phyloP scores from a whole-genome alignment of 1,284 basidiomycete species.

The Ustilago loliicola region DNA sequence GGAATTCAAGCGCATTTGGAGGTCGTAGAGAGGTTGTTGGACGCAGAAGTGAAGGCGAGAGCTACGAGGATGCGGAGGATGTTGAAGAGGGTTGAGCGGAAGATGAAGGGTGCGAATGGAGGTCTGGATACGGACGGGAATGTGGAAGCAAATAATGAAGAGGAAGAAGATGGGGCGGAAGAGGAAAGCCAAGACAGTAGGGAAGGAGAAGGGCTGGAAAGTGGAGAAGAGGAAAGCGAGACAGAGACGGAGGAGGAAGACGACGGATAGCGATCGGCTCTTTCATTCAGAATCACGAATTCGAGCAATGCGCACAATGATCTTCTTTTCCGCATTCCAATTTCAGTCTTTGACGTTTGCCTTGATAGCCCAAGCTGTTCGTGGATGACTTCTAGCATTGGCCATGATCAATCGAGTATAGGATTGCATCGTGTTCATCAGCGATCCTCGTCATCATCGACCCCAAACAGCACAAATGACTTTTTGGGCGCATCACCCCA shows the following conservation, averaged over 20 bases:
- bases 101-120: slow-evolving; percentile 3
- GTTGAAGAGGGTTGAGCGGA: slow-evolving; percentile 11
- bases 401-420: neutral
- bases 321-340: too few relatives aligned
- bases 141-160: neutral
- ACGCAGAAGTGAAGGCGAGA: slow-evolving; percentile 11
- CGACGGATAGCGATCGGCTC: neutral
- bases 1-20: slow-evolving; percentile 44
- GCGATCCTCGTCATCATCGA: slow-evolving; percentile 46
- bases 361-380: too few relatives aligned
- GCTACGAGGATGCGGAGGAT: slow-evolving; percentile 14
- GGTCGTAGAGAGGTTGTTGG: slow-evolving; percentile 35
- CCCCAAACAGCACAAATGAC: slow-evolving; percentile 48
- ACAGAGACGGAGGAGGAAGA: neutral
- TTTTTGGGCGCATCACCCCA: slow-evolving; percentile 59
- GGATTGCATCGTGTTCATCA: neutral
- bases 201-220: neutral
- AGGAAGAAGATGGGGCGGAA: neutral
- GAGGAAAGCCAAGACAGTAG: neutral
- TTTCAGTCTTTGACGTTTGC: too few relatives aligned
- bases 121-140: slow-evolving; percentile 2
- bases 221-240: slow-evolving; percentile 1
- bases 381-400: neutral
- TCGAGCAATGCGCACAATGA: too few relatives aligned
- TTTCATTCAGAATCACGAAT: too few relatives aligned